A percentile compares a stretch with the other conserved stretches of the same genome.
These are phyloP conservation scores for Porogramme epimiltina DNA, from an alignment of 1,284 basidiomycete genomes.

Conservation along the genomic window DNA sequence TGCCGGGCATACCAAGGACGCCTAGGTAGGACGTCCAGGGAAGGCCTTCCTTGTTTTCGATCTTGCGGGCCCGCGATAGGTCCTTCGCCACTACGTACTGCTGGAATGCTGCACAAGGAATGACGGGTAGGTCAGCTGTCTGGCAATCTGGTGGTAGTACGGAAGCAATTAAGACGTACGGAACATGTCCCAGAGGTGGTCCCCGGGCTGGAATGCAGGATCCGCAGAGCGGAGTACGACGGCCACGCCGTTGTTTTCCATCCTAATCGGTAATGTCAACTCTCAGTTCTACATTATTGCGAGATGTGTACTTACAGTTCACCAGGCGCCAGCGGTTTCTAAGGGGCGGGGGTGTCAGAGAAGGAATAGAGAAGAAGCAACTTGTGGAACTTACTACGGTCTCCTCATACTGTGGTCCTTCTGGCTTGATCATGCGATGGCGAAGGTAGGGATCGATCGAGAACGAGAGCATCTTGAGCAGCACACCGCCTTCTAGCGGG, in stretches of 20 bases:
- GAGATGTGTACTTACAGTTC: too few species aligned
- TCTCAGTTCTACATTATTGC: too few species aligned
- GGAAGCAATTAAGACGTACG: constrained; percentile 18
- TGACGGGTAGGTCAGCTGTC: background rate
- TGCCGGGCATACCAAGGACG: constrained; percentile 34
- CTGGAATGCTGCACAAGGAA: constrained; percentile 18
- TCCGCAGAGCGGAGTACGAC: constrained; percentile 47
- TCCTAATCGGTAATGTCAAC: too few species aligned
- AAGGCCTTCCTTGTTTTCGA: constrained; percentile 28
- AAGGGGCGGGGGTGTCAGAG: background rate
- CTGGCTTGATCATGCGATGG: constrained; percentile 33
- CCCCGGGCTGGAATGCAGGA: constrained; percentile 38
- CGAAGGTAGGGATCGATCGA: constrained; percentile 52
- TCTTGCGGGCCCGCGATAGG: constrained; percentile 7
- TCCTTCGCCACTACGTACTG: constrained; percentile 20
- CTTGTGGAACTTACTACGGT: background rate
- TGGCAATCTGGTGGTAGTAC: background rate
- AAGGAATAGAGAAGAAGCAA: background rate
- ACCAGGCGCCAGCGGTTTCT: background rate
- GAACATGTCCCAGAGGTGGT: constrained; percentile 41
- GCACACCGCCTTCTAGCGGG: constrained; percentile 50
- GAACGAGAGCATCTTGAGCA: constrained; percentile 50
- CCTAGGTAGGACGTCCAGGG: constrained; percentile 35
- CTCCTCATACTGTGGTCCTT: constrained; percentile 1
- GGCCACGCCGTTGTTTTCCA: constrained; percentile 37